A percentile compares a stretch with the other conserved stretches of the same genome.
These are phyloP conservation scores for Neurospora sp. DNA, from an alignment of 2,329 filamentous ascomycete species.

Conservation along the genomic window DNA sequence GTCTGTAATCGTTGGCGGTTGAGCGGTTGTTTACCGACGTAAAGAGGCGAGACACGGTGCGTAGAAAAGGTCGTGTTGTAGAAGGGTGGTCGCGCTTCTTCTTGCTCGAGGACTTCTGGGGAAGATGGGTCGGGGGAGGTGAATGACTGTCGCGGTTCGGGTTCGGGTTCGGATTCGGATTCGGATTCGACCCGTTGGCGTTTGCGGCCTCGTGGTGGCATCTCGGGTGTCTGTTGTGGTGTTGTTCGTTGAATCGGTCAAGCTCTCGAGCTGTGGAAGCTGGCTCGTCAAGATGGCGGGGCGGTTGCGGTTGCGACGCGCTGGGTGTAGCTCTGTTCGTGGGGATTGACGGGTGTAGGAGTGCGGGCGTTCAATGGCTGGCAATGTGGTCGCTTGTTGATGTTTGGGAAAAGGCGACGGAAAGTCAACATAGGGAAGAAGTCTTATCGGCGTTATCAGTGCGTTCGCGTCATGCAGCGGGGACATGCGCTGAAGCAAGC, in stretches of 20 bases:
- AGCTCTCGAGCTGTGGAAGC: background rate
- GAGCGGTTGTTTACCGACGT: constrained; percentile 32
- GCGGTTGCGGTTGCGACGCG: background rate
- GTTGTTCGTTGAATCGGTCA: too few species aligned
- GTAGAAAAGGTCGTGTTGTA: constrained; percentile 51
- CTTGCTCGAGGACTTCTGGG: background rate
- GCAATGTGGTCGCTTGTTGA: background rate
- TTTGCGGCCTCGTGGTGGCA: background rate
- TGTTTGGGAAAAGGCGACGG: background rate
- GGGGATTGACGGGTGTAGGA: background rate
- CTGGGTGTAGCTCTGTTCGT: background rate
- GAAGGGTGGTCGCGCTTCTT: constrained; percentile 27
- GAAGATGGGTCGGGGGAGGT: background rate
- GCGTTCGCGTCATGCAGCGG: background rate
- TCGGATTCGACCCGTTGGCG: background rate
- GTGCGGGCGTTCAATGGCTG: background rate
- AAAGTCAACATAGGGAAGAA: background rate
- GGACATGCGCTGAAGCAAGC: background rate
- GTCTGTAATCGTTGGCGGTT: constrained; percentile 27
- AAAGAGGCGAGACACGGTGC: constrained; percentile 44
- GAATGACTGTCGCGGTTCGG: background rate
- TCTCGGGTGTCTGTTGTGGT: background rate
- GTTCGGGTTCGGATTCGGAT: background rate
- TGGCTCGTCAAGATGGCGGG: too few species aligned
- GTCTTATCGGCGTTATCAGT: background rate